Evolutionary conservation across 345 rosid genomes (phyloP), one percentile per base, ranked within the genome.

Genomic region (Syzygium grande): DNA sequence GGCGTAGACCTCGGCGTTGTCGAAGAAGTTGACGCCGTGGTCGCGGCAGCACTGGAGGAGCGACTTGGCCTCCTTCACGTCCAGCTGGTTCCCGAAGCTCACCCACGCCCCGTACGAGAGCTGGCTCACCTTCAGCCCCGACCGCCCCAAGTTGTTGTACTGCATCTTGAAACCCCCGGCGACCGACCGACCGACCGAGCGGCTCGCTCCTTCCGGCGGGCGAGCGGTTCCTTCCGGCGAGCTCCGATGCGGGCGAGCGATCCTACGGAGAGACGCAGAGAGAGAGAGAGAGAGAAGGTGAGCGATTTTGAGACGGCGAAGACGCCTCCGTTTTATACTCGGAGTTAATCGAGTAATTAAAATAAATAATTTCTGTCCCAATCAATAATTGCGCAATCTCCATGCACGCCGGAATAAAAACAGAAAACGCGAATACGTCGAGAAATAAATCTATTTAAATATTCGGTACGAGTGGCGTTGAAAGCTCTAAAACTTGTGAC

Each of bases 1-100:
- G 87, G 98, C 99, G 85, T 98, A 98, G 85, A 98, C 99, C 93
- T 98, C 99, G 41, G 99, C 99, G 93, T 98, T 98, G 86, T 98
- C 99, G 92, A 98, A 98, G 96, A 98, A 98, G 91, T 96, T 98
- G 90, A 98, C 99, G 38, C 99, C 99, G 54, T 92, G 85, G 89
- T 96, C 99, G 5, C 98, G 92, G 93, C 99, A 96, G 90, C 99
- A 98, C 89, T 96, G 98, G 52, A 96, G 93, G 77, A 98, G 89
- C 52, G 99, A 96, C 88, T 96, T 98, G 9, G 97, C 99, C 86
- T 98, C 99, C 88, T 96, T 98, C 51, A 98, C 99, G 89, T 98
- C 99, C 12, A 98, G 94, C 91, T 98, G 99, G 90, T 98, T 98
- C 41, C 99, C 99, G 90, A 98, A 98, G 88, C 95, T 96, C 11